Percentiles rank a stretch among this genome's conserved stretches.
Conservation (phyloP, 1,284 basidiomycete species). For the Moesziomyces sp. region DNA sequence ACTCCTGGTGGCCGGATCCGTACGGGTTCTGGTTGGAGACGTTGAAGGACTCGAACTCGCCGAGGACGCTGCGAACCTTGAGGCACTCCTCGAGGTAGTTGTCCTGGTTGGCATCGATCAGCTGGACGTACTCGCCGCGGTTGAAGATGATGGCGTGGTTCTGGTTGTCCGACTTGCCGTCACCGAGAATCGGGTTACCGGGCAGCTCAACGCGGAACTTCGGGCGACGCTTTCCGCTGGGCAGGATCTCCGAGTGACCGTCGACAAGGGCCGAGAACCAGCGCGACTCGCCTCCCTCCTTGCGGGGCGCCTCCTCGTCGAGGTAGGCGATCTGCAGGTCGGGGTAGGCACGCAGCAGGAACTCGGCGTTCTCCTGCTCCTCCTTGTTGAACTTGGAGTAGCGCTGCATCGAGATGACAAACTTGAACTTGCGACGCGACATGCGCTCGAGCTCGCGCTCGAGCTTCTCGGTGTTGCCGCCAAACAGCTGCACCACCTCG, state of each 20-base stretch:
- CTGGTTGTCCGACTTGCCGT: slow-evolving; percentile 99
- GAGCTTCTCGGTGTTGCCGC: slow-evolving; percentile 95
- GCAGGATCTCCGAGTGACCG: slow-evolving; percentile 94
- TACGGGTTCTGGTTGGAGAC: slow-evolving; percentile 90
- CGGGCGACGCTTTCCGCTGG: slow-evolving; percentile 86
- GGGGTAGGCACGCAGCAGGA: slow-evolving; percentile 96
- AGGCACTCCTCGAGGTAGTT: slow-evolving; percentile 99
- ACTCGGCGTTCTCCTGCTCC: slow-evolving; percentile 98
- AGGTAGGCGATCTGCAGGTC: slow-evolving; percentile 98
- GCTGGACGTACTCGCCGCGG: slow-evolving; percentile 97
- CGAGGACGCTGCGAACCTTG: slow-evolving; percentile 98
- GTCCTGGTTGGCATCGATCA: slow-evolving; percentile 99
- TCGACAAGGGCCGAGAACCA: slow-evolving; percentile 97
- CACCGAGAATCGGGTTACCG: slow-evolving; percentile 97
- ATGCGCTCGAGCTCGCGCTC: slow-evolving; percentile 97
- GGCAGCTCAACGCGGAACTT: slow-evolving; percentile 99
- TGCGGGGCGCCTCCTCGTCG: slow-evolving; percentile 89
- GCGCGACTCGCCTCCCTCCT: slow-evolving; percentile 93
- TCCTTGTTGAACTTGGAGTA: slow-evolving; percentile 99
- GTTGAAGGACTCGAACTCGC: slow-evolving; percentile 94
- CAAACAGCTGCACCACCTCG: slow-evolving; percentile 95
- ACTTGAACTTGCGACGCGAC: slow-evolving; percentile 98
- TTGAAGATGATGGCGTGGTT: slow-evolving; percentile 99
- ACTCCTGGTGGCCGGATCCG: slow-evolving; percentile 75
- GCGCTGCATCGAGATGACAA: slow-evolving; percentile 98